Conservation (phyloP, 2,329 filamentous ascomycete species). For the Fusarium xyrophilum region DNA sequence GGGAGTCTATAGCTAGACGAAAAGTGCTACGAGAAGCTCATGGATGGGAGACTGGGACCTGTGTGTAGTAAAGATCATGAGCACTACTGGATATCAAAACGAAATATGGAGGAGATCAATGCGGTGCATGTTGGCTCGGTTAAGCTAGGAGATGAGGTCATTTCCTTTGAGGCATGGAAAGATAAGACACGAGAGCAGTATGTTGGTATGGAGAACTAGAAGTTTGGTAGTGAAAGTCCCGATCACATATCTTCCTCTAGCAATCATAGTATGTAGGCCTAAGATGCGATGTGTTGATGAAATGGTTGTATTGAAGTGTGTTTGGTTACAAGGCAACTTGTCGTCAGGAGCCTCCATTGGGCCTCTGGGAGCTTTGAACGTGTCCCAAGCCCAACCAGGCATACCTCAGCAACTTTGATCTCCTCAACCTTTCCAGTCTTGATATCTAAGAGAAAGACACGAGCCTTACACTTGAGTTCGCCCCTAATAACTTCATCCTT, state of each 20-base stretch:
- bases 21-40: not conserved
- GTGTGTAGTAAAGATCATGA: not conserved
- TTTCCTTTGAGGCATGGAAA: not conserved
- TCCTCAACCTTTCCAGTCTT: not conserved
- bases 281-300: too few species aligned
- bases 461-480: not conserved
- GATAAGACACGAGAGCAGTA: not conserved
- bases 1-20: not conserved
- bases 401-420: not conserved
- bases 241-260: not conserved
- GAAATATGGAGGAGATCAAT: not conserved
- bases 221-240: accelerated
- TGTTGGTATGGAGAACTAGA: not conserved
- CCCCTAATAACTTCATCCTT: not conserved
- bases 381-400: not conserved
- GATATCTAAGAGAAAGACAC: not conserved
- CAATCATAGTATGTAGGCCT: too few species aligned
- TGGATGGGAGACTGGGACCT: not conserved
- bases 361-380: not conserved
- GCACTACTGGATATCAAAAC: not conserved
- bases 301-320: too few species aligned
- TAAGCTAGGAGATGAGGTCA: not conserved
- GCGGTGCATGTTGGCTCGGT: not conserved
- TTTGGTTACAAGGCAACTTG: too few species aligned
- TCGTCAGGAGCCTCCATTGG: too few species aligned